A percentile compares a stretch with the other conserved stretches of the same genome.
These are phyloP conservation scores for Talaromyces islandicus DNA, from an alignment of 2,329 filamentous ascomycete species.

Conservation along the genomic window DNA sequence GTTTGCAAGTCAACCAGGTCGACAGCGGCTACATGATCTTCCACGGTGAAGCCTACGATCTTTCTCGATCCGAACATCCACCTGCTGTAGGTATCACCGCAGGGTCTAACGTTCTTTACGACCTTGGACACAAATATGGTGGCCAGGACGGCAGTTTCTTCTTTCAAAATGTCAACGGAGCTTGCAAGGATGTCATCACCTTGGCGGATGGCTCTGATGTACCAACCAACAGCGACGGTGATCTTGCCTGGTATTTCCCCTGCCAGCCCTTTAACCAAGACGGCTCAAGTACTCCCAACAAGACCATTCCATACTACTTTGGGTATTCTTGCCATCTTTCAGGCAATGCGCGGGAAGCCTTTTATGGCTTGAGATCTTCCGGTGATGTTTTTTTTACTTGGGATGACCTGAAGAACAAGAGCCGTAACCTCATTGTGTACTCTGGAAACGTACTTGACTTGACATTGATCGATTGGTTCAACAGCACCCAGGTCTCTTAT, in stretches of 20 bases:
- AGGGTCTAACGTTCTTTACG: slow-evolving; percentile 75
- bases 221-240: slow-evolving; percentile 64
- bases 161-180: slow-evolving; percentile 97
- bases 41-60: slow-evolving; percentile 83
- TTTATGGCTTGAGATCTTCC: slow-evolving; percentile 64
- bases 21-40: slow-evolving; percentile 86
- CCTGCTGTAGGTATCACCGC: slow-evolving; percentile 69
- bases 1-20: slow-evolving; percentile 79
- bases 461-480: slow-evolving; percentile 84
- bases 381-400: slow-evolving; percentile 96
- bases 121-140: slow-evolving; percentile 72
- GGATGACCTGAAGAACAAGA: slow-evolving; percentile 84
- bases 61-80: slow-evolving; percentile 71
- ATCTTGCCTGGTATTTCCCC: slow-evolving; percentile 95
- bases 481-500: slow-evolving; percentile 68
- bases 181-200: slow-evolving; percentile 87
- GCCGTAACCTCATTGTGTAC: slow-evolving; percentile 88
- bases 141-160: slow-evolving; percentile 95
- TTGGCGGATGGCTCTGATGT: slow-evolving; percentile 65
- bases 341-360: slow-evolving; percentile 58
- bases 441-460: slow-evolving; percentile 90
- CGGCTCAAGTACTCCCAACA: slow-evolving; percentile 72
- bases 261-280: slow-evolving; percentile 91
- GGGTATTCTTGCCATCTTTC: slow-evolving; percentile 90
- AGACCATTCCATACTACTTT: slow-evolving; percentile 66